A percentile compares a stretch with the other conserved stretches of the same genome.
phyloP scores from a whole-genome alignment of 805 yeast species.

The Wickerhamomyces mucosus region DNA sequence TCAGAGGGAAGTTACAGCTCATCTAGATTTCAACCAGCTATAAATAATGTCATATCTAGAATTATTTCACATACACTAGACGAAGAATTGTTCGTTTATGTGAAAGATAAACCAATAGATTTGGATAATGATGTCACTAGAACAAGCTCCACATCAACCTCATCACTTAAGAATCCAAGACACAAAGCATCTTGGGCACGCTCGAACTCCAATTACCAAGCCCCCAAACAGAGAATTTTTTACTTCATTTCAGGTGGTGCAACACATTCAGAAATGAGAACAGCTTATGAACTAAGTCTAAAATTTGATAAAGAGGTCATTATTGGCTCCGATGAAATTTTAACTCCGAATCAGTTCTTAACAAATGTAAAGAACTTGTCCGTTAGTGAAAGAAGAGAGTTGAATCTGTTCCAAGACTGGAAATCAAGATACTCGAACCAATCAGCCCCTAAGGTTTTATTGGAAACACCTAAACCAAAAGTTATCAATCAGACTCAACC shows the following conservation, averaged over 20 bases:
- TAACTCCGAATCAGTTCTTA: constrained; percentile 40
- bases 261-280: constrained; percentile 72
- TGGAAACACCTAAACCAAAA: constrained; percentile 25
- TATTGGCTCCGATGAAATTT: constrained; percentile 70
- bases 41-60: constrained; percentile 47
- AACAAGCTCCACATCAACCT: constrained; percentile 25
- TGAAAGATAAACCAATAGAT: constrained; percentile 61
- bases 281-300: constrained; percentile 60
- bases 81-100: constrained; percentile 58
- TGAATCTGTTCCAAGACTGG: constrained; percentile 32
- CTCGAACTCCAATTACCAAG: constrained; percentile 23
- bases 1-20: constrained; percentile 40
- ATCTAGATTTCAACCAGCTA: constrained; percentile 65
- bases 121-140: constrained; percentile 25
- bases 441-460: constrained; percentile 34
- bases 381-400: constrained; percentile 25
- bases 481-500: constrained; percentile 6
- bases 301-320: constrained; percentile 62
- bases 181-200: constrained; percentile 76
- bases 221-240: constrained; percentile 58
- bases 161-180: constrained; percentile 58
- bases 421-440: constrained; percentile 17
- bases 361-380: constrained; percentile 28
- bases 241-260: constrained; percentile 86
- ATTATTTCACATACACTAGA: constrained; percentile 44